These are phyloP conservation scores for Fusarium verrucosum DNA, from an alignment of 2,329 filamentous ascomycete genomes.

Conservation along the genomic window DNA sequence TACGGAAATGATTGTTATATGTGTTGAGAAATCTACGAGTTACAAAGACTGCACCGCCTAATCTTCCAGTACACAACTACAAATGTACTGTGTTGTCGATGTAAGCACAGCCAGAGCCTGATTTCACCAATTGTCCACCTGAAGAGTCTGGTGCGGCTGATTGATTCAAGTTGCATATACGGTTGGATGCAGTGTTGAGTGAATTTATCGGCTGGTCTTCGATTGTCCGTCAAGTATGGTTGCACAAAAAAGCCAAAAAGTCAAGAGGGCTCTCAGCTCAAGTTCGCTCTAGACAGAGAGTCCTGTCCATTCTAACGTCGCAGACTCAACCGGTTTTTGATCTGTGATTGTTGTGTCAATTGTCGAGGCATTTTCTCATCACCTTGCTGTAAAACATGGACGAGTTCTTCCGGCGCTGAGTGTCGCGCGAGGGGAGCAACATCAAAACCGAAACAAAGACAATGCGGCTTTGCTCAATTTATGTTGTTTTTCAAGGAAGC, in stretches of 20 bases:
- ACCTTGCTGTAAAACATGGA: neutral
- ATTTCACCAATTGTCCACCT: neutral
- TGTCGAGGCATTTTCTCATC: neutral
- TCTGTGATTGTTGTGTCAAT: neutral
- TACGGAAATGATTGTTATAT: neutral
- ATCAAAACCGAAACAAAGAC: neutral
- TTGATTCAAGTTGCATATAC: too few relatives aligned
- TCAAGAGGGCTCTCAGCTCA: too few relatives aligned
- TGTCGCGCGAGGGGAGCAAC: neutral
- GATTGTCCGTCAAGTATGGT: too few relatives aligned
- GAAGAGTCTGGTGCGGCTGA: too few relatives aligned
- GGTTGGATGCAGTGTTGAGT: too few relatives aligned
- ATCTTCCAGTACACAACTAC: neutral
- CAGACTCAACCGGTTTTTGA: too few relatives aligned
- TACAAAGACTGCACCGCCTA: neutral
- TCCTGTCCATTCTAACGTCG: too few relatives aligned
- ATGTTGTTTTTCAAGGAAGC: too few relatives aligned
- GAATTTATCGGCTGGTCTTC: too few relatives aligned
- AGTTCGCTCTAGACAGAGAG: too few relatives aligned
- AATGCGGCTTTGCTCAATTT: neutral
- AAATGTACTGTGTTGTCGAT: neutral
- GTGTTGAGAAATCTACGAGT: neutral
- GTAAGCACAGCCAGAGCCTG: neutral
- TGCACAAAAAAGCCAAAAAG: too few relatives aligned
- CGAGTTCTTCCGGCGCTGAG: neutral